Percentiles rank a stretch among this genome's conserved stretches.
Conservation (phyloP, 1,284 basidiomycete genomes). For the Neonothopanus nambi region DNA sequence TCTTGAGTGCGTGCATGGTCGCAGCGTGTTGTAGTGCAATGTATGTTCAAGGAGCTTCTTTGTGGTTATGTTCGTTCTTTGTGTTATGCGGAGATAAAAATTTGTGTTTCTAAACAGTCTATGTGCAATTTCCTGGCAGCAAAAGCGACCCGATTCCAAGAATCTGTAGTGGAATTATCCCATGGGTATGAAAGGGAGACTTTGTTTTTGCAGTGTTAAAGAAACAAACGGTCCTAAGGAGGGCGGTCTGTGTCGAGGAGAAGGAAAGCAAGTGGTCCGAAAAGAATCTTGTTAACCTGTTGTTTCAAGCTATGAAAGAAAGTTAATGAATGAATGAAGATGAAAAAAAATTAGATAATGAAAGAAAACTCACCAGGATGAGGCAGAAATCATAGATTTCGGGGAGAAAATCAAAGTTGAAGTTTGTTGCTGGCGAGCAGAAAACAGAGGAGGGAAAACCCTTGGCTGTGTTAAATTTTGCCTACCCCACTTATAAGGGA, state of each 20-base stretch:
- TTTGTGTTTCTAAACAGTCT: slow-evolving; percentile 15
- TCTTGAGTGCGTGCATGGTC: slow-evolving; percentile 65
- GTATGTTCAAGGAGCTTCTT: background rate
- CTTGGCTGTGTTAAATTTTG: slow-evolving; percentile 21
- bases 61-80: slow-evolving; percentile 11
- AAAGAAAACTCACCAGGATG: slow-evolving; percentile 32
- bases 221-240: slow-evolving; percentile 51
- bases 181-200: slow-evolving; percentile 45
- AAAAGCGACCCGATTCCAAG: slow-evolving; percentile 38
- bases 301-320: slow-evolving; percentile 38
- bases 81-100: slow-evolving; percentile 19
- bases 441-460: slow-evolving; percentile 25
- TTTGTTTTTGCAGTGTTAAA: slow-evolving; percentile 23
- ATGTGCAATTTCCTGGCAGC: slow-evolving; percentile 26
- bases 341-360: background rate
- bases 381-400: slow-evolving; percentile 54
- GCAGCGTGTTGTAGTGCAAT: slow-evolving; percentile 6
- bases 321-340: background rate
- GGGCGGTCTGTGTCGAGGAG: slow-evolving; percentile 73
- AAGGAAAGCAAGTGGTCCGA: slow-evolving; percentile 59
- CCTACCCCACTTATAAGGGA: slow-evolving; percentile 5
- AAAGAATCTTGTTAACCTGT: slow-evolving; percentile 59
- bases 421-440: slow-evolving; percentile 18
- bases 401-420: slow-evolving; percentile 19
- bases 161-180: slow-evolving; percentile 54